Conservation (phyloP, 2,329 filamentous ascomycete genomes). For the Ceratocystis eucalypticola region DNA sequence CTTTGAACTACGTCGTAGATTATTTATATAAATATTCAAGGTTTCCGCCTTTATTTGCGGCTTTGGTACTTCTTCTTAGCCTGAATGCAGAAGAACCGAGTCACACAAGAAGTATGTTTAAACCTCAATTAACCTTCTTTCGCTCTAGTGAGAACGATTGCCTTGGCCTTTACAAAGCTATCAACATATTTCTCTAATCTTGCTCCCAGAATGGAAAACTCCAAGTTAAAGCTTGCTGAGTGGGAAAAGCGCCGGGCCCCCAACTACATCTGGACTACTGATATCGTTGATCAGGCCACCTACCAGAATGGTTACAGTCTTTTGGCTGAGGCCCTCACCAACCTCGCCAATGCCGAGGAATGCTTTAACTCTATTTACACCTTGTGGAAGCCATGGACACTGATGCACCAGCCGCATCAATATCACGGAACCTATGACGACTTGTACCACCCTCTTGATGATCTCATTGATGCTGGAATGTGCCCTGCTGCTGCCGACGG, state of each 20-base stretch:
- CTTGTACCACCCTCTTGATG: slow-evolving; percentile 10
- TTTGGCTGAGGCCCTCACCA: not conserved
- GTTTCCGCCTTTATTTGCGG: too few species aligned
- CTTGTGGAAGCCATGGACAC: slow-evolving; percentile 1
- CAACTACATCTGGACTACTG: not conserved
- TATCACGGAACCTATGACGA: slow-evolving; percentile 4
- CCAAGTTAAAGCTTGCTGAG: not conserved
- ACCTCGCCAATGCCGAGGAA: not conserved
- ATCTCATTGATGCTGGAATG: not conserved
- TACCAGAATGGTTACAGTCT: slow-evolving; percentile 1
- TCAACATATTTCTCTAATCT: not conserved
- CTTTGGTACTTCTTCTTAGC: too few species aligned
- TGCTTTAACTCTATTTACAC: not conserved
- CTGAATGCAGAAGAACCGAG: too few species aligned
- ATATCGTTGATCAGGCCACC: not conserved
- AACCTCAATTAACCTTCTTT: not conserved
- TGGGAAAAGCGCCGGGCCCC: not conserved
- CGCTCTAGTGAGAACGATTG: too few species aligned
- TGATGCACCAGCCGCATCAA: not conserved
- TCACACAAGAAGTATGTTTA: too few species aligned
- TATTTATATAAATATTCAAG: too few species aligned
- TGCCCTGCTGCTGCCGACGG: not conserved
- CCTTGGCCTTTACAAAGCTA: not conserved
- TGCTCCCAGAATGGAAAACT: not conserved
- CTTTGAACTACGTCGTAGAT: too few species aligned